Base-by-base conservation (phyloP, 2,329 filamentous ascomycete genomes). In the Neonectria hederae region DNA sequence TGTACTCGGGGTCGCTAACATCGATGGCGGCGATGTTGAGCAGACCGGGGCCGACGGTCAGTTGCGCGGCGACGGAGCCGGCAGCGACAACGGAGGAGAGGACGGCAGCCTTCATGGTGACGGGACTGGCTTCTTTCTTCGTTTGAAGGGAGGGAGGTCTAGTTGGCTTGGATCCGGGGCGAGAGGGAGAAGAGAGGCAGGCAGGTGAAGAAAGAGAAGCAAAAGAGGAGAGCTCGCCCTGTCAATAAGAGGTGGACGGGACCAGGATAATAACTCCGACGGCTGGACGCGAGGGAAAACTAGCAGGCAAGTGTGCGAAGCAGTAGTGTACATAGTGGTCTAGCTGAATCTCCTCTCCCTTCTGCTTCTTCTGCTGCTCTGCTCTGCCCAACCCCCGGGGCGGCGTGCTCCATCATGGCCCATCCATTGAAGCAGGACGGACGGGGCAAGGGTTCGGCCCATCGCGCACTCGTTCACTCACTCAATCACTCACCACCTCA, bases 41-140 rank as follows among this genome's bases (percentile, higher is more conserved):
- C 28, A 66, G 54, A 14, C 68, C 57, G 59, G 72, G 67, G 43
- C 71, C 43, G 21, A 71, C 35, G 4, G 71, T 66, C 40, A 72
- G 48, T 61, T 77, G 74, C 28, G 76, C 76, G 59, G 69, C 71
- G 45, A 69, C 72, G 53, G 63, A 57, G 54, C 68, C 65, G 56
- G 69, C 74, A 53, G 74, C 26, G 58, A 70, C 57, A 22, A 59
- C 14, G 35, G 56, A 53, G 26, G 68, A 67, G 54, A 76, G 52
- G 46, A 71, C 22, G 22, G 55, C 54, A 17, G 55, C 38, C 67
- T 75, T 74, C 74, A 75, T 76, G 55, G 14, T 67, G 70, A 54
- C 63, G 48, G 54, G 32, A 32, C 38, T 26, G 56, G 32, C 17
- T 55, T 60, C 19, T 51, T 35, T 49, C 28, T 28, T 28, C 28